phyloP scores from a whole-genome alignment of 1,284 basidiomycete genomes.

The Fomes fomentarius region DNA sequence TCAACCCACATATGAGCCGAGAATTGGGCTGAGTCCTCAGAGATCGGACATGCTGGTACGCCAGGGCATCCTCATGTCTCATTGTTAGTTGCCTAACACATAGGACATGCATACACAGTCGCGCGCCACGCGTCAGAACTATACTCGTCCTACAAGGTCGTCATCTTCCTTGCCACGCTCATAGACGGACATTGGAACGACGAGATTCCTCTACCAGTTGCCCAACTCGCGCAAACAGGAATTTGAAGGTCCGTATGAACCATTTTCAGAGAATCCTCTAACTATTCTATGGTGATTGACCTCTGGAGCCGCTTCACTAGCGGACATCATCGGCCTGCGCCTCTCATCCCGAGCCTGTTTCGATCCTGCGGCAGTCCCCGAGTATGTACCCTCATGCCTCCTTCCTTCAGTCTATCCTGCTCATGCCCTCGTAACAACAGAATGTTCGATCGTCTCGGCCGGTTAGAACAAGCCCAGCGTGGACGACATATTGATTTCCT shows the following conservation, averaged over 20 bases:
- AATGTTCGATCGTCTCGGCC: constrained; percentile 68
- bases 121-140: constrained; percentile 79
- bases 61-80: background rate
- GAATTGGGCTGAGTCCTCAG: constrained; percentile 40
- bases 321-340: constrained; percentile 77
- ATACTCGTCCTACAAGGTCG: constrained; percentile 61
- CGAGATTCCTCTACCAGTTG: constrained; percentile 74
- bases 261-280: no score
- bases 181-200: no score
- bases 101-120: no score
- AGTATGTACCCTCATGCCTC: no score
- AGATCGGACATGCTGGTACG: constrained; percentile 85
- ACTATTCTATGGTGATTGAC: no score
- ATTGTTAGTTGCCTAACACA: no score
- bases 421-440: no score
- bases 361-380: constrained; percentile 74
- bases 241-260: constrained; percentile 85
- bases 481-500: constrained; percentile 51
- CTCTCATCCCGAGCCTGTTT: constrained; percentile 82
- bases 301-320: no score
- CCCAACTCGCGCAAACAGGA: constrained; percentile 88
- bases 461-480: constrained; percentile 47
- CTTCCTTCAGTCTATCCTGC: no score
- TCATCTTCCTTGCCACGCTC: constrained; percentile 51
- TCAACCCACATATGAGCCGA: no score